Evolutionary conservation across 192 early-diverging fungal species (phyloP).

Genomic region (Obelidium mucronatum): DNA sequence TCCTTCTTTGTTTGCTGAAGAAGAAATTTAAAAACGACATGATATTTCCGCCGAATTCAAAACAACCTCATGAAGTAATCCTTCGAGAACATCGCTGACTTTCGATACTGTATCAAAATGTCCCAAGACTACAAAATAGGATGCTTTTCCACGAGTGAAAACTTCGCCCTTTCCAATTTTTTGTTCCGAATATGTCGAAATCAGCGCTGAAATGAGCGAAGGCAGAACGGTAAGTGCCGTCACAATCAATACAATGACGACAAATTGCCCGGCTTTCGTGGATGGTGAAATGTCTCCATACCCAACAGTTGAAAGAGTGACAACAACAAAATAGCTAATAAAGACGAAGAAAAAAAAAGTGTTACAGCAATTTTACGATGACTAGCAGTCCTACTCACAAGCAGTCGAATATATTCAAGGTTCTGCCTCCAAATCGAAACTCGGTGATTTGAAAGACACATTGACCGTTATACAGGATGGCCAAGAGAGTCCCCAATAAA

Average conservation of each 20-base stretch:
- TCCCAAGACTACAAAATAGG: slow-evolving; percentile 46
- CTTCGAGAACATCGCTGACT: slow-evolving; percentile 40
- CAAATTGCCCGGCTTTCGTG: slow-evolving; percentile 59
- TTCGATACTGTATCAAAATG: slow-evolving; percentile 14
- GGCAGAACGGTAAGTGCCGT: slow-evolving; percentile 66
- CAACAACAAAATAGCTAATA: slow-evolving; percentile 63
- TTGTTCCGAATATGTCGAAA: slow-evolving; percentile 34
- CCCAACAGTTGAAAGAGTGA: slow-evolving; percentile 75
- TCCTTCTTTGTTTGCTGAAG: neutral
- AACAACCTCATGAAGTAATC: slow-evolving; percentile 30
- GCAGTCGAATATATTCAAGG: slow-evolving; percentile 20
- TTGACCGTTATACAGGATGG: slow-evolving; percentile 66
- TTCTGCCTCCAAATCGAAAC: slow-evolving; percentile 50
- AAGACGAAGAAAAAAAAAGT: too few relatives aligned
- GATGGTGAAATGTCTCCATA: slow-evolving; percentile 74
- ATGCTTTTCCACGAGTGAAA: slow-evolving; percentile 33
- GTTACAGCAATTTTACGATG: slow-evolving; percentile 11
- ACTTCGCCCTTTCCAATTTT: slow-evolving; percentile 37
- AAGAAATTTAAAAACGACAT: neutral
- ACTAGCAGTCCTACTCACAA: neutral
- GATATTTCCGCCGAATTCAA: neutral
- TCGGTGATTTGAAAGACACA: slow-evolving; percentile 70
- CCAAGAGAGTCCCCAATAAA: slow-evolving; percentile 58
- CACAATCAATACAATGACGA: slow-evolving; percentile 70
- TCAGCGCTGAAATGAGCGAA: slow-evolving; percentile 44